Evolutionary conservation across 805 yeast species (phyloP), one percentile per base, ranked within the genome.

Genomic region (Teunomyces gatunensis): DNA sequence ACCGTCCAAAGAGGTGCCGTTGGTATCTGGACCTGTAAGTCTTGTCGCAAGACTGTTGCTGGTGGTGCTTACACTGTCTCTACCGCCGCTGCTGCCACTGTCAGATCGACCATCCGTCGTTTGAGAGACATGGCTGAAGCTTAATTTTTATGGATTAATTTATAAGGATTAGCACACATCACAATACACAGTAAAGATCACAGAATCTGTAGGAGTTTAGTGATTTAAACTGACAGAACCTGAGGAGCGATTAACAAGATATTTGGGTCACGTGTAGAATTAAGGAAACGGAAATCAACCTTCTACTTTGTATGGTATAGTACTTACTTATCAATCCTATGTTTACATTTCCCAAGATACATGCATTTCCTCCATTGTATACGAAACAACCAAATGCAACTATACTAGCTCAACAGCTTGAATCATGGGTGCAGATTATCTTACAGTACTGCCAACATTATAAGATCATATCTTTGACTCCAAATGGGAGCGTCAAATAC

Each of bases 51-150:
- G 87, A 87, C 96, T 64, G 89, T 94, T 72, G 99, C 99, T 68
- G 99, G 99, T 77, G 99, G 99, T 84, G 99, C 99, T 79, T 94
- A 94, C 91, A 84, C 97, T 70, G 91, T 94, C 63, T 85, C 96
- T 73, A 94, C 99, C 68, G 94, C 99, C 71, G 97, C 99, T 76
- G 99, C 99, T 73, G 96, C 97, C 78, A 94, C 99, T 68, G 97
- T 91, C 78, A 91, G 99, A 87, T 94, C 99, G 59, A 92, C 99
- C 78, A 94, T 94, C 83, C 92, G 99, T 85, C 96, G 99, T 87
- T 89, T 94, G 80, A 90, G 99, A 86, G 99, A 94, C 75, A 75
- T 95, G 83, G 97, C 96, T 79, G 99, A 94, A 83, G 99, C 96
- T 75, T 94, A 91, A 88, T 63, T 71, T 50, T 56, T 55, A 50